Conservation (phyloP, 306 rosid species). For the Adenanthera pavonina region DNA sequence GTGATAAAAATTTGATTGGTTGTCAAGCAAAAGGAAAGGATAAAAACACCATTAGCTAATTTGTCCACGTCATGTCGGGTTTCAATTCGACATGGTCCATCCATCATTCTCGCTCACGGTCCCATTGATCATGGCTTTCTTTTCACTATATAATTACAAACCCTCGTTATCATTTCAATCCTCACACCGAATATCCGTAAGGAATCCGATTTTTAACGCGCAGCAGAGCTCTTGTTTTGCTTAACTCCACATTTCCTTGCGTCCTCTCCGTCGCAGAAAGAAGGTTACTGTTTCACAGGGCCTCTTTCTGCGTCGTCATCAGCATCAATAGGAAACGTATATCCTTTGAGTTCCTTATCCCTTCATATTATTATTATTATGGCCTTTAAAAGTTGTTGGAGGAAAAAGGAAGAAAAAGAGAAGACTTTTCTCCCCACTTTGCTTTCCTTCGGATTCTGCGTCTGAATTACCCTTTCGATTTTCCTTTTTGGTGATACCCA, state of each 20-base stretch:
- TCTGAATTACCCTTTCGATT: background rate
- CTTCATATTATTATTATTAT: background rate
- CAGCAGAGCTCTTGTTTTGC: background rate
- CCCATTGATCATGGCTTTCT: background rate
- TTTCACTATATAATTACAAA: background rate
- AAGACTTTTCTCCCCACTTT: background rate
- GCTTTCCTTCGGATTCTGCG: background rate
- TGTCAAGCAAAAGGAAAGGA: background rate
- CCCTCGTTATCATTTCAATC: background rate
- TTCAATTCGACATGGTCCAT: background rate
- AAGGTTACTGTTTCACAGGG: constrained; percentile 13
- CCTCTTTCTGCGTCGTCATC: background rate
- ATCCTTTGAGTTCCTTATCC: background rate
- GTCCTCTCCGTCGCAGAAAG: background rate
- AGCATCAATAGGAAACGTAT: constrained; percentile 3
- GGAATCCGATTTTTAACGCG: background rate
- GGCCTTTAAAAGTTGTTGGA: background rate
- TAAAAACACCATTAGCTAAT: background rate
- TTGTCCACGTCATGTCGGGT: background rate
- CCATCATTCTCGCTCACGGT: background rate
- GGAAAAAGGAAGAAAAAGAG: background rate
- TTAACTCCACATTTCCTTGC: background rate
- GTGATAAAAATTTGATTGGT: background rate
- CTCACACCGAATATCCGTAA: background rate
- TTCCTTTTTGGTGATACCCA: background rate